Conservation (phyloP, 306 rosid genomes). For the Vigna nakashimae region DNA sequence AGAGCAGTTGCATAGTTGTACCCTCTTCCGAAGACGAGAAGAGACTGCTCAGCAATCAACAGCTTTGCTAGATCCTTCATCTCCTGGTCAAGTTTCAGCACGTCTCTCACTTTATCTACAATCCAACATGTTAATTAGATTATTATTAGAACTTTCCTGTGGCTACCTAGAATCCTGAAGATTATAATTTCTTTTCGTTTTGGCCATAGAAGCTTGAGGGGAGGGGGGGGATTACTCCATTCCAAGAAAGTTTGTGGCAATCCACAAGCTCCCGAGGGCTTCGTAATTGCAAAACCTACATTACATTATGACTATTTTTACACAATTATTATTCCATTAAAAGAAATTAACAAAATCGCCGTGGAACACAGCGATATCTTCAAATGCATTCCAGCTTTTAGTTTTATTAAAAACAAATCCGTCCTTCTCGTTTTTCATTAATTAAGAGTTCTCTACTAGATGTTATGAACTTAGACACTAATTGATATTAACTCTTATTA, state of each 20-base stretch:
- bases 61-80: conserved; percentile 91
- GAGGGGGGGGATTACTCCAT: neutral
- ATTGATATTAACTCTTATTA: neutral
- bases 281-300: neutral
- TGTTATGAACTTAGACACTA: neutral
- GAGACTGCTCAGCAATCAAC: conserved; percentile 93
- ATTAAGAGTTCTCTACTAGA: neutral
- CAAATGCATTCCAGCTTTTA: too few relatives aligned
- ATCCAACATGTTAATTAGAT: conserved; percentile 30
- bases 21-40: conserved; percentile 96
- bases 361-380: neutral
- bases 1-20: conserved; percentile 95
- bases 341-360: neutral
- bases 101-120: conserved; percentile 90
- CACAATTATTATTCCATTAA: neutral
- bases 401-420: neutral
- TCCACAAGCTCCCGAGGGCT: conserved; percentile 9
- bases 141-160: conserved; percentile 29
- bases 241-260: conserved; percentile 28
- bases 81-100: conserved; percentile 82
- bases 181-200: conserved; percentile 12
- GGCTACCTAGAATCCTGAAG: neutral
- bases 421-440: neutral
- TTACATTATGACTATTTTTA: neutral
- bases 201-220: conserved; percentile 27